Evolutionary conservation across 1,284 basidiomycete species (phyloP).

Genomic region (Marasmius oreades): DNA sequence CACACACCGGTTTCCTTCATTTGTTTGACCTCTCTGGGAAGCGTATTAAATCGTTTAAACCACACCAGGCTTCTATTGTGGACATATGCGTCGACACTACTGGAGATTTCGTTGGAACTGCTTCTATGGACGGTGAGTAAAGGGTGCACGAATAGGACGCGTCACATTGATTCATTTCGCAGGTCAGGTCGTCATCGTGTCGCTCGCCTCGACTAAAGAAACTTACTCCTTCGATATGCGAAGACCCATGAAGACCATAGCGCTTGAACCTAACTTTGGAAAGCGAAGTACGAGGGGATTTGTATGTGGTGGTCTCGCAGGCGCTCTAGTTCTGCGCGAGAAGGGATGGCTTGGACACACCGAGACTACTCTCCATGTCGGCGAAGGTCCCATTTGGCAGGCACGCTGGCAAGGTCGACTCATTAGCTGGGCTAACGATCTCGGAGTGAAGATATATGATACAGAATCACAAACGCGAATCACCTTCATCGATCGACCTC

Average conservation of each 20-base stretch:
- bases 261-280: conserved; percentile 90
- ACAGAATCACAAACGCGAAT: conserved; percentile 77
- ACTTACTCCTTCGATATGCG: conserved; percentile 90
- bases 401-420: conserved; percentile 83
- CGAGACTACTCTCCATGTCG: conserved; percentile 81
- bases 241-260: conserved; percentile 87
- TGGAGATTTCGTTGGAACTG: conserved; percentile 88
- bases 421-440: conserved; percentile 96
- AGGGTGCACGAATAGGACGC: background rate
- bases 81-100: conserved; percentile 85
- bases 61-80: conserved; percentile 87
- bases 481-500: conserved; percentile 82
- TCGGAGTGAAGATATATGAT: conserved; percentile 94
- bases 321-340: conserved; percentile 82
- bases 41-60: conserved; percentile 87
- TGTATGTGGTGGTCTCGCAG: conserved; percentile 92
- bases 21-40: conserved; percentile 79
- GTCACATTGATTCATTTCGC: conserved; percentile 18
- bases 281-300: conserved; percentile 81
- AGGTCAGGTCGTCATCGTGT: conserved; percentile 91
- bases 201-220: conserved; percentile 72
- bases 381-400: conserved; percentile 95
- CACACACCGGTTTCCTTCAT: conserved; percentile 90
- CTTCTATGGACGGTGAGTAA: conserved; percentile 86
- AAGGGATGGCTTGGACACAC: conserved; percentile 98